Evolutionary conservation across 2,329 filamentous ascomycete species (phyloP).

Genomic region (Epichloe coenophiala): DNA sequence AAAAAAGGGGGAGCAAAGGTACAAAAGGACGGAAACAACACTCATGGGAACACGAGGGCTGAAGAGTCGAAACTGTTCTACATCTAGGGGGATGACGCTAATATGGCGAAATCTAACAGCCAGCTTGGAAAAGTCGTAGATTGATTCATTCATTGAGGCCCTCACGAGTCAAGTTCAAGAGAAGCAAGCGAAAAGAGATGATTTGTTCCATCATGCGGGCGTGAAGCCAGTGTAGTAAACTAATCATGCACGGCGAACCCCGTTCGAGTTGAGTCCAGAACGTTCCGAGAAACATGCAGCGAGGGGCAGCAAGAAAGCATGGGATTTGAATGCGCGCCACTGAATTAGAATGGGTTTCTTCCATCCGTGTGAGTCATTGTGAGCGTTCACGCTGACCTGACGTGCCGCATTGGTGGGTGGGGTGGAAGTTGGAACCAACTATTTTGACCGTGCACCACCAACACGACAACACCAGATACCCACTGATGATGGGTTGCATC

Average conservation of each 20-base stretch:
- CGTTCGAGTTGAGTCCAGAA: background rate
- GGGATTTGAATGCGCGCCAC: background rate
- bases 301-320: background rate
- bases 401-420: too few relatives aligned
- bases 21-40: background rate
- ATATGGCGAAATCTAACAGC: slow-evolving; percentile 24
- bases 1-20: background rate
- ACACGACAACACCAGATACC: too few relatives aligned
- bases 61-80: background rate
- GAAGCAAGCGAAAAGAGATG: background rate
- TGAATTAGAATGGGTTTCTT: too few relatives aligned
- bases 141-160: background rate
- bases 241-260: background rate
- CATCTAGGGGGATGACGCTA: slow-evolving; percentile 16
- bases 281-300: background rate
- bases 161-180: background rate
- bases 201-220: background rate
- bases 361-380: background rate
- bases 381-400: too few relatives aligned
- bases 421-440: too few relatives aligned
- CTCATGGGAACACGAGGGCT: background rate
- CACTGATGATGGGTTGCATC: too few relatives aligned
- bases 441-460: too few relatives aligned
- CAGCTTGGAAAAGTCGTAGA: slow-evolving; percentile 19
- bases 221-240: background rate